Percentiles rank a stretch among this genome's conserved stretches.
These are phyloP conservation scores for Suhomyces sp. DNA, from an alignment of 805 yeast genomes.

Conservation along the genomic window DNA sequence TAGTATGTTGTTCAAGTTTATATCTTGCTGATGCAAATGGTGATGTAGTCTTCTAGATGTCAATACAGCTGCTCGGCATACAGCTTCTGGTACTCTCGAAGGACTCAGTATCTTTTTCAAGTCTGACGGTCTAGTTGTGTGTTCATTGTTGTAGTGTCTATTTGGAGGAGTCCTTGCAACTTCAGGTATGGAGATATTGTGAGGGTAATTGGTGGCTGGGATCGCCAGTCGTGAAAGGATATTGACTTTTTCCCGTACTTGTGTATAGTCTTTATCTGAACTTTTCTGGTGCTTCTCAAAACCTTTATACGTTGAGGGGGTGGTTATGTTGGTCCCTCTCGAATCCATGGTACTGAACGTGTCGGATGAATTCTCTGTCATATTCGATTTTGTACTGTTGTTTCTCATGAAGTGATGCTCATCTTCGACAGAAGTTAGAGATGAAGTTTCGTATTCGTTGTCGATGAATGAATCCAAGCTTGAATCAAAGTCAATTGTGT, in stretches of 20 bases:
- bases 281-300: too few relatives aligned
- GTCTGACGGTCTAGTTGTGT: too few relatives aligned
- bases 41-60: conserved; percentile 1
- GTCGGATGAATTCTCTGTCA: conserved; percentile 8
- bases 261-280: too few relatives aligned
- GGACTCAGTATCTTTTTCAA: too few relatives aligned
- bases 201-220: too few relatives aligned
- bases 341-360: conserved; percentile 7
- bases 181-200: too few relatives aligned
- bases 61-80: neutral
- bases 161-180: too few relatives aligned
- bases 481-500: conserved; percentile 5
- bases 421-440: neutral
- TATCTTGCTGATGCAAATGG: conserved; percentile 3
- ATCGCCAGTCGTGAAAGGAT: too few relatives aligned
- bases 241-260: too few relatives aligned
- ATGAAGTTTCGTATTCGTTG: neutral
- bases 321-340: conserved; percentile 7
- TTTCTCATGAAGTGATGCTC: conserved; percentile 7
- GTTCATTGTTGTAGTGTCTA: too few relatives aligned
- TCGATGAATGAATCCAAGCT: conserved; percentile 1
- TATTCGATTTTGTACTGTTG: conserved; percentile 13
- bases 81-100: too few relatives aligned
- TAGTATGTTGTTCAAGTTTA: conserved; percentile 6
- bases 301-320: conserved; percentile 7